A percentile compares a stretch with the other conserved stretches of the same genome.
Conservation (phyloP, 1,139 yeast genomes). For the Candida smagusa region DNA sequence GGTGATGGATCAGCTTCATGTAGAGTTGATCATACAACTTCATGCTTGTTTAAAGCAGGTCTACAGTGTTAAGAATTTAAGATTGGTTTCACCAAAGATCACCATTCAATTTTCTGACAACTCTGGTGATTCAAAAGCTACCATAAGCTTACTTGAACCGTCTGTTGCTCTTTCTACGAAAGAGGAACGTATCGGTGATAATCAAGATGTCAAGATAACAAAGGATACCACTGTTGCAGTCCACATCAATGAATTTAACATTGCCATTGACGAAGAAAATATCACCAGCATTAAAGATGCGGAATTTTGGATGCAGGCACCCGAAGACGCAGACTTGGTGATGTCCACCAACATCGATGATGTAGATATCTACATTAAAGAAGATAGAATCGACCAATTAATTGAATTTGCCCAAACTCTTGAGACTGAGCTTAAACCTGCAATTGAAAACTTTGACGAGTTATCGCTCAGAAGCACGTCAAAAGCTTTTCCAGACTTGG, state of each 20-base stretch:
- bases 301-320: conserved; percentile 43
- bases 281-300: conserved; percentile 21
- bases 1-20: conserved; percentile 63
- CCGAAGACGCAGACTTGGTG: conserved; percentile 19
- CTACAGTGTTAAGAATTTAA: conserved; percentile 40
- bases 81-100: conserved; percentile 51
- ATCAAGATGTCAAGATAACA: conserved; percentile 2
- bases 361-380: conserved; percentile 30
- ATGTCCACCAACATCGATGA: conserved; percentile 35
- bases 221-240: conserved; percentile 23
- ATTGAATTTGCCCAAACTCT: conserved; percentile 23
- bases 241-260: conserved; percentile 26
- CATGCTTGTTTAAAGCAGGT: conserved; percentile 32
- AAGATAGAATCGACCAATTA: conserved; percentile 37
- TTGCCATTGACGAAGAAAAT: background rate
- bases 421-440: conserved; percentile 16
- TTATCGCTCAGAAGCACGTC: conserved; percentile 13
- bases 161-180: conserved; percentile 31
- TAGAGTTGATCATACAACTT: conserved; percentile 50
- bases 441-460: conserved; percentile 18
- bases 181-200: conserved; percentile 6
- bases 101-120: conserved; percentile 31
- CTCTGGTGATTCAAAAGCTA: conserved; percentile 31
- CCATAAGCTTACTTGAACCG: conserved; percentile 32
- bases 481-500: conserved; percentile 35